Conservation (phyloP, 208 protist species). For the Polymyxa betae region DNA sequence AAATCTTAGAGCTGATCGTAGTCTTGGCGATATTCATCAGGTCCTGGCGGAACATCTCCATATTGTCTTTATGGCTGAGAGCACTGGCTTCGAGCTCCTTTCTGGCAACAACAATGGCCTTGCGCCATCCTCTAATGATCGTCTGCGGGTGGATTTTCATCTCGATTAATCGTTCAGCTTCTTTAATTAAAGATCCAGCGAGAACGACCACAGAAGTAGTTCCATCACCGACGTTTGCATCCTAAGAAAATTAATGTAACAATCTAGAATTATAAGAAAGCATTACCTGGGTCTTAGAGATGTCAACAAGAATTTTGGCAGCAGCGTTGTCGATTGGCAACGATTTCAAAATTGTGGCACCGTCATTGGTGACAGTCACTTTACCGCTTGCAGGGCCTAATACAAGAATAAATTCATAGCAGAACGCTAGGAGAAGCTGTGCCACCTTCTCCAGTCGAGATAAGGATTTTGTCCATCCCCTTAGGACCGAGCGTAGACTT, state of each 20-base stretch:
- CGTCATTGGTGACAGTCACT: slow-evolving; percentile 98
- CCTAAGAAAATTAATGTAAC: slow-evolving; percentile 77
- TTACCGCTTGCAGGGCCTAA: slow-evolving; percentile 66
- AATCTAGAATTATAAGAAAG: neutral
- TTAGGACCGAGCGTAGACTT: slow-evolving; percentile 99
- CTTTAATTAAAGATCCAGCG: slow-evolving; percentile 95
- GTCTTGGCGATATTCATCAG: slow-evolving; percentile 98
- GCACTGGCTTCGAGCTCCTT: slow-evolving; percentile 69
- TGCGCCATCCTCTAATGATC: slow-evolving; percentile 79
- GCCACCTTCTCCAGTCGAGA: slow-evolving; percentile 75
- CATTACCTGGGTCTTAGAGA: slow-evolving; percentile 88
- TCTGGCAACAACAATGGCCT: slow-evolving; percentile 80
- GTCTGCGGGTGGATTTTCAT: slow-evolving; percentile 98
- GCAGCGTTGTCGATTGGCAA: slow-evolving; percentile 97
- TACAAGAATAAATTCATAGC: neutral
- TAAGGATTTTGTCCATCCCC: slow-evolving; percentile 96
- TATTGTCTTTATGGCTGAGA: slow-evolving; percentile 70
- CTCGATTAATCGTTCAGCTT: slow-evolving; percentile 94
- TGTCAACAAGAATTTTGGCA: slow-evolving; percentile 97
- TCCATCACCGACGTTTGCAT: slow-evolving; percentile 99
- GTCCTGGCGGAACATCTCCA: slow-evolving; percentile 89
- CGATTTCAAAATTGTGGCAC: slow-evolving; percentile 98
- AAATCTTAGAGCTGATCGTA: slow-evolving; percentile 98
- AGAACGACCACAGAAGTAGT: slow-evolving; percentile 98
- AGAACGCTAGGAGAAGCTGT: neutral